Evolutionary conservation across 768 basidiomycete species (phyloP), one percentile per base, ranked within the genome.

Genomic region (Rhizopogon vesiculosus): DNA sequence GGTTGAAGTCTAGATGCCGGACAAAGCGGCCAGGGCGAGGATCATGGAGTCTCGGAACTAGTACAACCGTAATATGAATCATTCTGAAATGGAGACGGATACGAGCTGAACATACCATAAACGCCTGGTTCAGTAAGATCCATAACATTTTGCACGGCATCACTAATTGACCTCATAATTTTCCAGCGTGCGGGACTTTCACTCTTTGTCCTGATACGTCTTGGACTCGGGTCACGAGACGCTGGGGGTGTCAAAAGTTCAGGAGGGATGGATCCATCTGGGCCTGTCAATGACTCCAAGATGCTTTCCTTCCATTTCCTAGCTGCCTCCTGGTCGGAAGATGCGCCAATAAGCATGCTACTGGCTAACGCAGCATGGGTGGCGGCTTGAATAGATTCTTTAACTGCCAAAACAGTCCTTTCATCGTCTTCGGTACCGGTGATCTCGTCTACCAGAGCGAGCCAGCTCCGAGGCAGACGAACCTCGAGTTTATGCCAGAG

Each of bases 1-100:
- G 93, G 63, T 93, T 95, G 66, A 99, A 99, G 66, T 93, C 92
- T 13, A 99, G 74, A 69, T 93, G 88, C 40, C 83, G 86, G 38
- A 97, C 86, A 65, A 88, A 89, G 57, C 89, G 82, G 51, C 89
- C 87, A 31, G 91, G 85, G 53, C 85, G 79, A 53, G 88, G 81
- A 67, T 90, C 89, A 57, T 81, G 74, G 18, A 86, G 77, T 2
- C 78, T 78, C 40, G 88, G 89, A 42, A 91, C 88, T 90, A 60
- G 5, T 9, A 38, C 3, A 43, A 29, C 9, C 41, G 55, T 39
- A 58, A 22, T 60, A 38, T 59, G 8, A 18, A 53, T 51, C 55
- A 50, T 33, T 19, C 29, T 10, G 45, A 49, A 55, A 50, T 52
- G 22, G 55, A 15, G 15, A 13, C 18, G 52, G 43, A 29, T n/a